Evolutionary conservation across 2,329 filamentous ascomycete species (phyloP).

Genomic region (Aspergillus uvarum): DNA sequence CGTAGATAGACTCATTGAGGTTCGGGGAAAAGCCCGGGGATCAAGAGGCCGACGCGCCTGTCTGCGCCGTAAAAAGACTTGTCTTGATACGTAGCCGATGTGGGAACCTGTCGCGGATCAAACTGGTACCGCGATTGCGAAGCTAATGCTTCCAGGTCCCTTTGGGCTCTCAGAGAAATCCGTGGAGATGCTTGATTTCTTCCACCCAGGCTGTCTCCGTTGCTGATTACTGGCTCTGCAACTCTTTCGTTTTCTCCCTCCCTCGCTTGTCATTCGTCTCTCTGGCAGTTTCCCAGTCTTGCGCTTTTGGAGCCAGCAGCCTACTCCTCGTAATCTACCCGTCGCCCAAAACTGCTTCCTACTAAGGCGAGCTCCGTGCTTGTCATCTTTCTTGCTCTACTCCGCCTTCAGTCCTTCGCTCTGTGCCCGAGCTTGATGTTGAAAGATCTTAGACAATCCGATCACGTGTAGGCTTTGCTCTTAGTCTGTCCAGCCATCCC

Average conservation of each 20-base stretch:
- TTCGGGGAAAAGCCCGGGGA: not conserved
- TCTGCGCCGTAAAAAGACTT: not conserved
- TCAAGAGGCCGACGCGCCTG: not conserved
- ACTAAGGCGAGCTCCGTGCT: not conserved
- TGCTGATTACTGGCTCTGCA: not conserved
- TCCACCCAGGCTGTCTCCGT: not conserved
- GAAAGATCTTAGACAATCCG: not conserved
- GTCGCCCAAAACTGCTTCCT: not conserved
- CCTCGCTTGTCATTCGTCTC: not conserved
- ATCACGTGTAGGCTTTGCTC: not conserved
- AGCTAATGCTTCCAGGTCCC: not conserved
- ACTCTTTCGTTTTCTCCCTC: not conserved
- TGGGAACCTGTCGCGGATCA: not conserved
- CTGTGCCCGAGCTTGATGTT: not conserved
- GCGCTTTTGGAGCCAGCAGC: not conserved
- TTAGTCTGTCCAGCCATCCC: not conserved
- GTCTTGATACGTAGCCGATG: not conserved
- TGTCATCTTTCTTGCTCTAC: not conserved
- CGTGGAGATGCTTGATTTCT: constrained; percentile 7
- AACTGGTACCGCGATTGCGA: not conserved
- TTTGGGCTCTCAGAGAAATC: not conserved
- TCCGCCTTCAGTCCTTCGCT: not conserved
- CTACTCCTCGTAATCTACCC: not conserved
- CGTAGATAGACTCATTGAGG: not conserved
- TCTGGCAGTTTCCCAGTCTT: not conserved